These are phyloP conservation scores for Ophiostoma sp. DNA, from an alignment of 2,329 filamentous ascomycete genomes.

Conservation along the genomic window DNA sequence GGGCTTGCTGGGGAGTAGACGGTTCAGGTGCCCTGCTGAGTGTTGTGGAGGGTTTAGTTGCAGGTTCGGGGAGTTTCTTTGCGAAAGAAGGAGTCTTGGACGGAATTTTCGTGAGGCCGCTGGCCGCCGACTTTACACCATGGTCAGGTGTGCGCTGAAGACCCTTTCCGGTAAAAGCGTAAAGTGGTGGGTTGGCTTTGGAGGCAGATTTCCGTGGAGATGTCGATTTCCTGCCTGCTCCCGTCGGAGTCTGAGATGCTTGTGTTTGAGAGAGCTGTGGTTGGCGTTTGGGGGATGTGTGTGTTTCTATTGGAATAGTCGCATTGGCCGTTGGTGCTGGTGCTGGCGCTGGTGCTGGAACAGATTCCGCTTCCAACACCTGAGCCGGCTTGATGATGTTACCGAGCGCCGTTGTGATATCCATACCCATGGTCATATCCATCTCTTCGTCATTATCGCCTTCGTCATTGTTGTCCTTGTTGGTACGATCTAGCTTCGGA, in stretches of 20 bases:
- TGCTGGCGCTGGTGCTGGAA: background rate
- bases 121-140: background rate
- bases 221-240: background rate
- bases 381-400: slow-evolving; percentile 49
- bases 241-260: background rate
- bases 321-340: slow-evolving; percentile 30
- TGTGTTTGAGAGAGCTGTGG: slow-evolving; percentile 35
- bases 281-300: slow-evolving; percentile 14
- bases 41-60: background rate
- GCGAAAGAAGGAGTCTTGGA: background rate
- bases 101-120: background rate
- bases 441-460: slow-evolving; percentile 32
- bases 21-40: slow-evolving; percentile 13
- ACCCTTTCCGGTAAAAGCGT: slow-evolving; percentile 47
- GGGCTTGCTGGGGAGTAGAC: slow-evolving; percentile 24
- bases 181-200: slow-evolving; percentile 51
- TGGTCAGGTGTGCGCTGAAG: slow-evolving; percentile 46
- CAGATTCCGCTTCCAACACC: background rate
- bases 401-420: slow-evolving; percentile 61
- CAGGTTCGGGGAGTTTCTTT: background rate
- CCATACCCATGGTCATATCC: slow-evolving; percentile 57
- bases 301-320: slow-evolving; percentile 13
- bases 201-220: slow-evolving; percentile 29
- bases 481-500: slow-evolving; percentile 20
- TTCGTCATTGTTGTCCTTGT: slow-evolving; percentile 32